Base-by-base conservation (phyloP, 2,329 filamentous ascomycete species). In the Metarhizium guizhouense region DNA sequence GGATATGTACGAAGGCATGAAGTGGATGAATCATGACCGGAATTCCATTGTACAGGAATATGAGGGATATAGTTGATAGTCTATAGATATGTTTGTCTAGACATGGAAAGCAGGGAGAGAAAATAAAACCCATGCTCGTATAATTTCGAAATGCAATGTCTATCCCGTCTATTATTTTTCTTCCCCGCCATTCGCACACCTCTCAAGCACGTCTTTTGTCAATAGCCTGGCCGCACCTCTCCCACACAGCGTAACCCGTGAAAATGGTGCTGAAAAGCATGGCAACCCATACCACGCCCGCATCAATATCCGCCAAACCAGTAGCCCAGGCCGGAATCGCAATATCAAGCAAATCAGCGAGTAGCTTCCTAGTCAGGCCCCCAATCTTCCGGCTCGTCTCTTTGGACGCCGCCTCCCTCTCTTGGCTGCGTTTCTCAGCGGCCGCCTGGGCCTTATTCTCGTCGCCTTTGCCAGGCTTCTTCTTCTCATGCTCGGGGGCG, bases 191-290 rank as follows among this genome's bases (percentile, higher is more conserved):
- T 38, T 40, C 11, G 18, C 16, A 16, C 1, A 10, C 16, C 6
- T 13, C 42, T 48, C 45, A 50, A 40, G 50, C 54, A 51, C 32
- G 50, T 18, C 36, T 54, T 47, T 53, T 59, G 36, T 60, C 59
- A 25, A 70, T 59, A n/a, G 65, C 58, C 25, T 56, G 54, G 2
- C 64, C 66, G 50, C 75, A 77, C 54, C 73, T 72, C 56, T 79
- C 75, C 86, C 86, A 90, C 2, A 85, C 78, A 60, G 83, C 81
- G 59, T 72, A 66, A 1, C 79, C 78, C 10, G 84, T 83, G 49
- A 89, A 64, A 4, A 86, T 49, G 0, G 85, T 87, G 52, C 84
- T 85, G 25, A 80, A 63, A 20, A 86, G 69, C 78, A 85, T 86
- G 8, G 78, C 76, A 13, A 77, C 55, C 1, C 81, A 84, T 1